Evolutionary conservation across 257 asterid genomes (phyloP).

Genomic region (Forsythia viridissima): DNA sequence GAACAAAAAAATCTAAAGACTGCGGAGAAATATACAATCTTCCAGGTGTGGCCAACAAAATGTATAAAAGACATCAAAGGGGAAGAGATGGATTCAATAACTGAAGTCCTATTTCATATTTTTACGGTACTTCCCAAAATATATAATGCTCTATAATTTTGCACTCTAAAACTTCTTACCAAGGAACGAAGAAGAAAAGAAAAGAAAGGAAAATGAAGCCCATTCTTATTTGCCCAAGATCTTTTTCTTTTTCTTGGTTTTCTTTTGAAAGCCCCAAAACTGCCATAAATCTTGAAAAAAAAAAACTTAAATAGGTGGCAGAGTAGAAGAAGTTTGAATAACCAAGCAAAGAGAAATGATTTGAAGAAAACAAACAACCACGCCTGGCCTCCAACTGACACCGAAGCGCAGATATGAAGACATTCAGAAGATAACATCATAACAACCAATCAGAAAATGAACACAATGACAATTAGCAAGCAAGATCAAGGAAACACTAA

Average conservation of each 20-base stretch:
- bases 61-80: neutral
- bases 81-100: neutral
- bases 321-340: too few relatives aligned
- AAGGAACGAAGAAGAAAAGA: too few relatives aligned
- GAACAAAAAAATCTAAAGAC: neutral
- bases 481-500: too few relatives aligned
- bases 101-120: neutral
- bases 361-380: too few relatives aligned
- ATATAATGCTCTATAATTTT: neutral
- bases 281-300: neutral
- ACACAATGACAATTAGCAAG: too few relatives aligned
- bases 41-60: neutral
- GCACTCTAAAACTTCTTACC: neutral
- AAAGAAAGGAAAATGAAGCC: neutral
- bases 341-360: too few relatives aligned
- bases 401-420: too few relatives aligned
- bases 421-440: too few relatives aligned
- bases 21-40: neutral
- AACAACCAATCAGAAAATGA: too few relatives aligned
- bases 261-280: conserved; percentile 1
- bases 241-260: neutral
- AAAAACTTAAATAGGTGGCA: too few relatives aligned
- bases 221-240: neutral
- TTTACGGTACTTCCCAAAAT: neutral
- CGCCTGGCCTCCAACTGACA: too few relatives aligned